A percentile compares a stretch with the other conserved stretches of the same genome.
Conservation (phyloP, 371 early-diverging fungal species). For the Rhizopus arrhizus region DNA sequence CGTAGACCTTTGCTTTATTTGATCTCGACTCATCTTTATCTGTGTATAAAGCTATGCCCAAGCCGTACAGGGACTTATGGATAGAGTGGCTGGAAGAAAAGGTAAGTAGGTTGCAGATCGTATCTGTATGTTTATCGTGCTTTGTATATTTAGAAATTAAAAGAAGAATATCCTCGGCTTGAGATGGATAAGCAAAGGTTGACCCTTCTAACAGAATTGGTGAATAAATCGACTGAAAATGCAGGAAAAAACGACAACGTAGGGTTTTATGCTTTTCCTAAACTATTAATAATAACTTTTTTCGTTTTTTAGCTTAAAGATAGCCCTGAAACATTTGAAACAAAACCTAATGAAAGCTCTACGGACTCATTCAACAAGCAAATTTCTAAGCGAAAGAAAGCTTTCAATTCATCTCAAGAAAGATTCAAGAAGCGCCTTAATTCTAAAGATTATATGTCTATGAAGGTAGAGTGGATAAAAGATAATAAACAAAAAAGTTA, state of each 20-base stretch:
- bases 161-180: conserved; percentile 25
- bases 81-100: conserved; percentile 54
- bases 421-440: conserved; percentile 38
- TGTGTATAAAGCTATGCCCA: conserved; percentile 60
- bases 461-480: conserved; percentile 30
- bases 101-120: conserved; percentile 14
- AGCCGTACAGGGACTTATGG: conserved; percentile 72
- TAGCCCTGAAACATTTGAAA: neutral
- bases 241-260: conserved; percentile 13
- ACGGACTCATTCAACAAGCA: conserved; percentile 4
- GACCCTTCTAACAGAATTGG: conserved; percentile 27
- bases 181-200: conserved; percentile 36
- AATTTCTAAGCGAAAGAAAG: neutral
- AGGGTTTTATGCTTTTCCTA: neutral
- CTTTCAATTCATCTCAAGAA: conserved; percentile 26
- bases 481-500: neutral
- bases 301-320: neutral
- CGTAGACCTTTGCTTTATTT: conserved; percentile 54
- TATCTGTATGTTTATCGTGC: neutral
- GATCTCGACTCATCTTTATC: conserved; percentile 52
- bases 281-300: neutral
- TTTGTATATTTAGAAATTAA: conserved; percentile 18
- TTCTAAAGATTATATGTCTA: conserved; percentile 35
- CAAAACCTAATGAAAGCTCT: neutral
- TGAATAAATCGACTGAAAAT: conserved; percentile 21